phyloP scores from a whole-genome alignment of 306 rosid genomes.

The Begonia fuchsioides region DNA sequence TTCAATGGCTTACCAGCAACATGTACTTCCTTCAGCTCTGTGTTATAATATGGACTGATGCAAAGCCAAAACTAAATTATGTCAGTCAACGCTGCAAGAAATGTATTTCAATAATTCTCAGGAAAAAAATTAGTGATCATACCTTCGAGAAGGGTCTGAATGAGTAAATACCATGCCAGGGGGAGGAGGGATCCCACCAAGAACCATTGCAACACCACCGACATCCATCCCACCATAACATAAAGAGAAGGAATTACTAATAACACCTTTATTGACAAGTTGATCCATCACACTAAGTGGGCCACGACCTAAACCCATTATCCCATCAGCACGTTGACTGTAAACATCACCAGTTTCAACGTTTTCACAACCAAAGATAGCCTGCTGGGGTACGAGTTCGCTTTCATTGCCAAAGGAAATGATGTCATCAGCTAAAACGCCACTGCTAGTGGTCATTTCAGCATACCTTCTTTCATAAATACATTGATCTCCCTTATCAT shows the following conservation, averaged over 20 bases:
- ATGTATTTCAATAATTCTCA: background rate
- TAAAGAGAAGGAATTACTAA: constrained; percentile 33
- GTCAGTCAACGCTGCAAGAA: constrained; percentile 23
- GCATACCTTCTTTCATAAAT: constrained; percentile 39
- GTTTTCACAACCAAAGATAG: constrained; percentile 41
- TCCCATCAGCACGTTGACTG: constrained; percentile 42
- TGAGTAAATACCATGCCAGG: constrained; percentile 31
- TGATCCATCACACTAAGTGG: constrained; percentile 42
- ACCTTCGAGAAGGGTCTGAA: constrained; percentile 37
- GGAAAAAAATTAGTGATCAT: background rate
- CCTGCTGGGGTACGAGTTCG: constrained; percentile 30
- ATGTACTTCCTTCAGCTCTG: constrained; percentile 33
- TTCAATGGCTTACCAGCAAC: constrained; percentile 32
- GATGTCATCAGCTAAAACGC: constrained; percentile 28
- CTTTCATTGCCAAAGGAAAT: constrained; percentile 37
- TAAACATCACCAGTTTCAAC: constrained; percentile 40
- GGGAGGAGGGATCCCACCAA: constrained; percentile 30
- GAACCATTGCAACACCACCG: constrained; percentile 47
- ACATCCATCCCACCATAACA: constrained; percentile 45
- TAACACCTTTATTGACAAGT: constrained; percentile 30
- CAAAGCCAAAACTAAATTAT: constrained; percentile 25
- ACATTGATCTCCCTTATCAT: constrained; percentile 24
- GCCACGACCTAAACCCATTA: constrained; percentile 42
- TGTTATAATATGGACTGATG: constrained; percentile 42
- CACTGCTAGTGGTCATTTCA: constrained; percentile 42